Base-by-base conservation (phyloP, 306 rosid species). In the Cicer bijugum region DNA sequence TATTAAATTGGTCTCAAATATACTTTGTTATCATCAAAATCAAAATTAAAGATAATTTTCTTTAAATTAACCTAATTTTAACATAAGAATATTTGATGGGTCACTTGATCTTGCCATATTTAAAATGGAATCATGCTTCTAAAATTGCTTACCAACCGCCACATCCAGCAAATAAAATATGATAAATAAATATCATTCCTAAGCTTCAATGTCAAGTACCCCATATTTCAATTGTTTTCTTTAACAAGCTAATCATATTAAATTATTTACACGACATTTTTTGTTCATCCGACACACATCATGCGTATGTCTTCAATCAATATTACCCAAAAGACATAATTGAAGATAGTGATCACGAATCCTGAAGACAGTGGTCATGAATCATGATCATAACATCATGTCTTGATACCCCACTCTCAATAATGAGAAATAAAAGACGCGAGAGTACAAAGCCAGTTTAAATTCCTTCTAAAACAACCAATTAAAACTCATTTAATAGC, bases 221-320 rank as follows among this genome's bases (percentile, higher is more conserved):
- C 85, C 79, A 67, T 75, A 59, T 59, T 72, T 77, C 67, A 68
- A 77, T 77, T 48, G 8, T 51, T 11, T 65, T 72, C 67, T 56
- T 28, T 67, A 72, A 72, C 82, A 77, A 48, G 35, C 19, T 77
- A 46, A 67, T 72, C 47, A 60, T 77, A 72, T 43, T 59, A 61
- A 82, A 77, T 77, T 67, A 82, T 58, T 82, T 56, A 59, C 62
- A 59, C 52, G 68, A 66, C 79, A 59, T 67, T 77, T 77, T 77
- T 77, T 72, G 76, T 82, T 73, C 58, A 64, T 78, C 85, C 85
- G 67, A 82, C 86, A 78, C 70, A 35, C 44, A 69, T 74, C 80
- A 82, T 82, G 83, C 71, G 62, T 14, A 47, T 82, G 86, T 78
- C 83, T 68, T 60, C 74, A 61, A 73, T 82, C 82, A 78, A 74